Conservation (phyloP, 1,139 yeast genomes). For the Saccharomyces hybrid region DNA sequence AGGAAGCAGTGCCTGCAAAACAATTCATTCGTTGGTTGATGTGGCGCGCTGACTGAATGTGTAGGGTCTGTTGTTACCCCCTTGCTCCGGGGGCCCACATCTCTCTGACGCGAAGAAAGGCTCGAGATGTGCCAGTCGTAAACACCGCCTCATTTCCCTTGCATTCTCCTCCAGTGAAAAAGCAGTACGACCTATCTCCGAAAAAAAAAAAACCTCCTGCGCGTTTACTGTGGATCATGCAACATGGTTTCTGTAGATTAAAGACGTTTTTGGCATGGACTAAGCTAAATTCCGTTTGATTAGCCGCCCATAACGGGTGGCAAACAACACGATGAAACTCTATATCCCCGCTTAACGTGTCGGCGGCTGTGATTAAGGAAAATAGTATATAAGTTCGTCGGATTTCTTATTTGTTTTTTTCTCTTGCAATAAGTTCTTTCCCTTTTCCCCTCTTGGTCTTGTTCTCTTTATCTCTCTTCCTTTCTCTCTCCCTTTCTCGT, state of each 20-base stretch:
- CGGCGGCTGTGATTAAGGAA: background rate
- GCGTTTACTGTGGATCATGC: background rate
- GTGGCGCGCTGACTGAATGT: background rate
- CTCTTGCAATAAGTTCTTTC: background rate
- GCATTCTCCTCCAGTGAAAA: background rate
- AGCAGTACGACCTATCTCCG: background rate
- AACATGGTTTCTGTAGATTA: background rate
- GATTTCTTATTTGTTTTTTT: background rate
- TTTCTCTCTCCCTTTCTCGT: background rate
- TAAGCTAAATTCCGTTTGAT: background rate
- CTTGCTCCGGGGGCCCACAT: background rate
- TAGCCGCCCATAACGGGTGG: constrained; percentile 1
- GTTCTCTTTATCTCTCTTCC: background rate
- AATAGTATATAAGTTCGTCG: background rate
- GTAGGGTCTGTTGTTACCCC: background rate
- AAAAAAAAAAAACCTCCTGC: background rate
- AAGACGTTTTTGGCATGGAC: background rate
- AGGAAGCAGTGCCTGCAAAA: background rate
- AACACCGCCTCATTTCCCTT: background rate
- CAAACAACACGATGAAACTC: background rate
- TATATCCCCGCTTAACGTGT: background rate
- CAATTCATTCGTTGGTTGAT: background rate
- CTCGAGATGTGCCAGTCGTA: background rate
- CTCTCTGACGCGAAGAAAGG: background rate
- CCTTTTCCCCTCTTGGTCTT: background rate